phyloP scores from a whole-genome alignment of 1,139 yeast species.

The Scheffersomyces insectosa region DNA sequence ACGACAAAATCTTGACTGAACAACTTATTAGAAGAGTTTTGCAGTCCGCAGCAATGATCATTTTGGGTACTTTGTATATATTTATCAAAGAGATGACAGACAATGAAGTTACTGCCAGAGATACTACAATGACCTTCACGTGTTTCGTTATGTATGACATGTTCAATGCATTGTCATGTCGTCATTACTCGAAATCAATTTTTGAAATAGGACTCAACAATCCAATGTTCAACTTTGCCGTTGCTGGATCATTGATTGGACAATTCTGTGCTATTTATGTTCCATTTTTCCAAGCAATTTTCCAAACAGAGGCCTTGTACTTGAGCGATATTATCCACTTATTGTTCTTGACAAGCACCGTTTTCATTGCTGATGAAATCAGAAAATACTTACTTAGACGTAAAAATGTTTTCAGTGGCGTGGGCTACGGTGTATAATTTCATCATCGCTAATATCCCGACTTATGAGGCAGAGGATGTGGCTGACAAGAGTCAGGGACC shows the following conservation, averaged over 20 bases:
- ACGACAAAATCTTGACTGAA: conserved; percentile 75
- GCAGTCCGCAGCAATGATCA: conserved; percentile 71
- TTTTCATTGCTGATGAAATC: conserved; percentile 80
- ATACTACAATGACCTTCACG: conserved; percentile 98
- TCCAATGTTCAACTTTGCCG: conserved; percentile 91
- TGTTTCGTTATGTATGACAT: conserved; percentile 93
- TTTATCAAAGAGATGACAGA: conserved; percentile 84
- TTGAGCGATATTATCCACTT: conserved; percentile 68
- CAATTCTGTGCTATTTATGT: conserved; percentile 90
- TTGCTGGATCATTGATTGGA: conserved; percentile 85
- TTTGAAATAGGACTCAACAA: conserved; percentile 79
- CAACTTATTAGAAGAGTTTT: conserved; percentile 70
- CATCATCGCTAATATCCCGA: too few species aligned
- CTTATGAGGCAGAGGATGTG: too few species aligned
- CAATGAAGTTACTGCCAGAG: conserved; percentile 81
- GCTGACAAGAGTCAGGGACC: too few species aligned
- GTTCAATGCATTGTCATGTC: conserved; percentile 93
- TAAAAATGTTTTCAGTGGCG: conserved; percentile 8
- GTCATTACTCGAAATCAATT: conserved; percentile 80
- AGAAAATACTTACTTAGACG: conserved; percentile 50
- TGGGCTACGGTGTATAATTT: conserved; percentile 10
- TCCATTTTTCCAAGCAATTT: conserved; percentile 86
- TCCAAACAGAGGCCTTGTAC: conserved; percentile 88
- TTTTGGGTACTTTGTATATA: conserved; percentile 79
- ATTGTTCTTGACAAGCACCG: conserved; percentile 67